Evolutionary conservation across 2,329 filamentous ascomycete species (phyloP).

Genomic region (Aschersonia sp.): DNA sequence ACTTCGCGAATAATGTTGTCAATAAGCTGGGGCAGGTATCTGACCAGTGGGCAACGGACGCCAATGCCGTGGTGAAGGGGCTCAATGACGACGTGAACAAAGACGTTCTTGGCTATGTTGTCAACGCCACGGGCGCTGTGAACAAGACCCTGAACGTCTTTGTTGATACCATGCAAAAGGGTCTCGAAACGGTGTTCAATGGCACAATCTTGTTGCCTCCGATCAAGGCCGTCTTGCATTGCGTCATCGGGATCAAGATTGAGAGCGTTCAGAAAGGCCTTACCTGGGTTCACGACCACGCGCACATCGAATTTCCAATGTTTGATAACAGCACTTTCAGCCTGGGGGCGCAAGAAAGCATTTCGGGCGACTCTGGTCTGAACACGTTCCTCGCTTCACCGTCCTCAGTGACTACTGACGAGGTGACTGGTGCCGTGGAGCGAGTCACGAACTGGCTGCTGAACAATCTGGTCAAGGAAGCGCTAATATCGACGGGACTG

Average conservation of each 20-base stretch:
- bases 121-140: conserved; percentile 65
- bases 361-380: conserved; percentile 42
- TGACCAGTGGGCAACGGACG: conserved; percentile 57
- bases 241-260: conserved; percentile 79
- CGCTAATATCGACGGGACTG: conserved; percentile 62
- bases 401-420: conserved; percentile 58
- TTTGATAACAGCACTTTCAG: conserved; percentile 75
- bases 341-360: conserved; percentile 50
- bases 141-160: conserved; percentile 79
- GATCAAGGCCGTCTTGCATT: conserved; percentile 67
- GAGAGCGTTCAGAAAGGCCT: conserved; percentile 71
- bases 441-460: conserved; percentile 54
- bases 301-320: conserved; percentile 65
- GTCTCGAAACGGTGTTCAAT: conserved; percentile 65
- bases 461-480: conserved; percentile 57
- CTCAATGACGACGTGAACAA: conserved; percentile 69
- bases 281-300: conserved; percentile 86
- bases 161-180: conserved; percentile 58
- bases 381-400: conserved; percentile 66
- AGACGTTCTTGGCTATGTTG: conserved; percentile 77
- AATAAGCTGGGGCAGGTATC: conserved; percentile 58
- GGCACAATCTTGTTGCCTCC: conserved; percentile 67
- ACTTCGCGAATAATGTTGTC: conserved; percentile 69
- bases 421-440: conserved; percentile 62
- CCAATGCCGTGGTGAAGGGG: conserved; percentile 56